These are phyloP conservation scores for Amborella trichopoda DNA, from an alignment of 164 flowering plant genomes.

Conservation along the genomic window DNA sequence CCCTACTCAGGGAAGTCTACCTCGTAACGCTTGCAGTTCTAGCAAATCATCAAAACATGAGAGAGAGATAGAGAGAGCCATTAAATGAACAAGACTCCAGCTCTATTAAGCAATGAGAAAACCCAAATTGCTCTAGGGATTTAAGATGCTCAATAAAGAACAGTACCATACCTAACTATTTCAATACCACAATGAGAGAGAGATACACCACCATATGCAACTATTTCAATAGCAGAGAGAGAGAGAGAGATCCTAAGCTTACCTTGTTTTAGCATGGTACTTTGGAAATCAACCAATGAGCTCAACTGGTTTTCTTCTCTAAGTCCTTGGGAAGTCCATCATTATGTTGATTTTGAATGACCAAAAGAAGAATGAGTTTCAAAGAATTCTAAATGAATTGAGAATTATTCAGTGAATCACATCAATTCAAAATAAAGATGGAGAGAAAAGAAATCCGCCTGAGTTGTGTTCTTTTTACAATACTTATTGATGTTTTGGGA, in stretches of 20 bases:
- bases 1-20: slow-evolving; percentile 81
- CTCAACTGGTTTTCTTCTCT: slow-evolving; percentile 42
- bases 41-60: slow-evolving; percentile 4
- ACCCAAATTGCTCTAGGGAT: too few relatives aligned
- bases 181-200: too few relatives aligned
- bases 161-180: too few relatives aligned
- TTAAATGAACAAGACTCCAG: too few relatives aligned
- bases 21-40: slow-evolving; percentile 62
- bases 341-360: slow-evolving; percentile 39
- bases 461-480: slow-evolving; percentile 48
- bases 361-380: neutral
- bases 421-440: neutral
- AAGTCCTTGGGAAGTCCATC: slow-evolving; percentile 56
- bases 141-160: too few relatives aligned
- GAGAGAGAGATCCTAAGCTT: too few relatives aligned
- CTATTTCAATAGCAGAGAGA: too few relatives aligned
- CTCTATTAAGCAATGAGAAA: too few relatives aligned
- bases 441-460: too few relatives aligned
- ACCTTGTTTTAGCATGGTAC: slow-evolving; percentile 70
- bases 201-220: too few relatives aligned
- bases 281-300: slow-evolving; percentile 59
- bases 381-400: neutral
- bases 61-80: neutral
- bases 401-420: neutral
- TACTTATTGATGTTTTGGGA: slow-evolving; percentile 72